phyloP scores from a whole-genome alignment of 2,329 filamentous ascomycete species.

The Calonectria hongkongensis region DNA sequence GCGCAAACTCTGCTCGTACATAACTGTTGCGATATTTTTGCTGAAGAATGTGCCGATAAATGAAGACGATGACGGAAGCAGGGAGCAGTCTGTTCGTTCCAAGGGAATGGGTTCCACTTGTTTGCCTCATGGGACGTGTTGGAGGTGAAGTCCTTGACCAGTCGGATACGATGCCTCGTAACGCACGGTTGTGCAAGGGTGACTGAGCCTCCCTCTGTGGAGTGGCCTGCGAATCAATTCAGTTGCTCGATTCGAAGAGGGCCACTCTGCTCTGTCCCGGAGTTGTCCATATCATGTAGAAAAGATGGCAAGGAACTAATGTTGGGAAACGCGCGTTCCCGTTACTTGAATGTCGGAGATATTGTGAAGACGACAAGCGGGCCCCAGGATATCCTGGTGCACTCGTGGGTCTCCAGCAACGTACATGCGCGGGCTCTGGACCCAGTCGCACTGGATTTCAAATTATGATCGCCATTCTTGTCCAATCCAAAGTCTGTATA shows the following conservation, averaged over 20 bases:
- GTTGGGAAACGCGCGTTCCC: conserved; percentile 4
- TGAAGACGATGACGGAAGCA: neutral
- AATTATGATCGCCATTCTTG: conserved; percentile 2
- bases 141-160: neutral
- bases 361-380: neutral
- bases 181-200: neutral
- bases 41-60: neutral
- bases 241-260: neutral
- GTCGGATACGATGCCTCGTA: neutral
- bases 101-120: neutral
- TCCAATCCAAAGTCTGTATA: neutral
- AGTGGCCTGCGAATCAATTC: neutral
- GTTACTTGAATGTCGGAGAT: neutral
- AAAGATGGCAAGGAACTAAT: neutral
- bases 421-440: neutral
- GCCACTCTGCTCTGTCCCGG: neutral
- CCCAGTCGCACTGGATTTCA: neutral
- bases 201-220: neutral
- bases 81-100: neutral
- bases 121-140: neutral
- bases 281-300: neutral
- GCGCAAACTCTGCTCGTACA: conserved; percentile 8
- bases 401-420: conserved; percentile 10
- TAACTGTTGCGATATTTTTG: conserved; percentile 17
- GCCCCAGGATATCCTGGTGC: neutral